Base-by-base conservation (phyloP, 352 stramenopile species). In the Globisporangium radiosum region DNA sequence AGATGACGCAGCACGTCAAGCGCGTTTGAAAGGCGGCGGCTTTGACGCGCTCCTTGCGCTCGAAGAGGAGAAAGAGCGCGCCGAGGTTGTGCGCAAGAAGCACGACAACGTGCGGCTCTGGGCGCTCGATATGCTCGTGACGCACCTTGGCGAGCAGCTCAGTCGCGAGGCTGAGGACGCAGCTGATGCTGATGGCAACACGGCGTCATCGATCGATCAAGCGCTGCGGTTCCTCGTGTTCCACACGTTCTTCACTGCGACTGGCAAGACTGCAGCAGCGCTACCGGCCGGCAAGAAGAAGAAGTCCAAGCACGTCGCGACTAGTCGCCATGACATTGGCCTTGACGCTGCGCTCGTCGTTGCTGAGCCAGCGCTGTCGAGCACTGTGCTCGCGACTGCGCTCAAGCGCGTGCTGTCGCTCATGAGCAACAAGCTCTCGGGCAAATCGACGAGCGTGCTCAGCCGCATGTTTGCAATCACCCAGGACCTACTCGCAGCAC, bases 1-100 rank as follows among this genome's bases (percentile, higher is more conserved):
- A 8, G 63, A 80, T 37, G 64, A 74, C 8, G 40, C 40, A 14
- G 40, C 40, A 8, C 40, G 11, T 3, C 40, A 13, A 40, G 76
- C 67, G 15, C 63, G 56, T 3, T 57, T 77, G 47, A 33, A 33
- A 33, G 69, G 72, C 60, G 67, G 70, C 54, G 78, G 73, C 49
- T 89, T 89, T 51, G 68, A 88, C 59, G 75, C 76, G 19, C 76
- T 94, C 57, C 61, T 94, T 33, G 78, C 78, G 15, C 71, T 92
- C 4, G 85, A 94, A 47, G 85, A 94, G 56, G 80, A 87, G 56
- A 85, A 82, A 47, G 85, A 94, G 58, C 85, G 78, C n/a, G 69
- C 76, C 15, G 77, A 85, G 55, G 54, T 66, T 42, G 37, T 80
- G 15, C 66, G 67, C 59, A 80, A 81, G 52, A 79, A 80, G 42